Evolutionary conservation across 768 basidiomycete genomes (phyloP).

Genomic region (Boletus rufocinnamomeus): DNA sequence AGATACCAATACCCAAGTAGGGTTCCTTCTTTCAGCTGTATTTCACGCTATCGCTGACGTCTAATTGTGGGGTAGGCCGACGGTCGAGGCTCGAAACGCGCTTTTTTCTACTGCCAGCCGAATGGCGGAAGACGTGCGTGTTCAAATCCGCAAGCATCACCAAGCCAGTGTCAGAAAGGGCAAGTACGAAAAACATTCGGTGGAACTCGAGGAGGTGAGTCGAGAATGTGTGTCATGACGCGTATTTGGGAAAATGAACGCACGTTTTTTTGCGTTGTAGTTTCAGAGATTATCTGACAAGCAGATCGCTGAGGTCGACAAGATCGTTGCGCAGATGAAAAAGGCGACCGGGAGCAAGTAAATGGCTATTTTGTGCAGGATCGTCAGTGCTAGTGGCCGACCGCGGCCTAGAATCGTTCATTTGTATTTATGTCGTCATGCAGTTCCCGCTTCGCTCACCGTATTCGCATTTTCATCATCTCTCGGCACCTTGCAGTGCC

Average conservation of each 20-base stretch:
- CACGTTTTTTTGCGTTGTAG: conserved; percentile 37
- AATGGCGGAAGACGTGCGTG: conserved; percentile 73
- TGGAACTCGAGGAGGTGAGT: conserved; percentile 64
- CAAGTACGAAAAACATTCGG: conserved; percentile 65
- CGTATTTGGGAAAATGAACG: background rate
- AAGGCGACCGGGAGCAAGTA: conserved; percentile 47
- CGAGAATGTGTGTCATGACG: background rate
- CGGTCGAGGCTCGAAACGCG: conserved; percentile 66
- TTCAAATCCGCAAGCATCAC: conserved; percentile 74
- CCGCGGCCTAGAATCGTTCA: background rate
- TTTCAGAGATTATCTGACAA: conserved; percentile 74
- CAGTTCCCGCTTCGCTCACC: background rate
- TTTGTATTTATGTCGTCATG: background rate
- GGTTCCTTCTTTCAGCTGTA: conserved; percentile 10
- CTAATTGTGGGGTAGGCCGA: conserved; percentile 52
- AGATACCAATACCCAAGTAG: conserved; percentile 79
- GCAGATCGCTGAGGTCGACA: conserved; percentile 66
- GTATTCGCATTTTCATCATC: conserved; percentile 7
- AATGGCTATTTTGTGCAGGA: background rate
- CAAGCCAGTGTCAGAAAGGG: conserved; percentile 67
- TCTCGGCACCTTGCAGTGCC: too few relatives aligned
- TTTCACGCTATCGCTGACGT: background rate
- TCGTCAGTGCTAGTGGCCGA: background rate
- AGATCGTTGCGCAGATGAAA: conserved; percentile 61
- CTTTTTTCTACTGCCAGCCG: conserved; percentile 57